Evolutionary conservation across 495 filamentous ascomycete genomes (phyloP), one percentile per base, ranked within the genome.

Genomic region (Neurospora sp.): DNA sequence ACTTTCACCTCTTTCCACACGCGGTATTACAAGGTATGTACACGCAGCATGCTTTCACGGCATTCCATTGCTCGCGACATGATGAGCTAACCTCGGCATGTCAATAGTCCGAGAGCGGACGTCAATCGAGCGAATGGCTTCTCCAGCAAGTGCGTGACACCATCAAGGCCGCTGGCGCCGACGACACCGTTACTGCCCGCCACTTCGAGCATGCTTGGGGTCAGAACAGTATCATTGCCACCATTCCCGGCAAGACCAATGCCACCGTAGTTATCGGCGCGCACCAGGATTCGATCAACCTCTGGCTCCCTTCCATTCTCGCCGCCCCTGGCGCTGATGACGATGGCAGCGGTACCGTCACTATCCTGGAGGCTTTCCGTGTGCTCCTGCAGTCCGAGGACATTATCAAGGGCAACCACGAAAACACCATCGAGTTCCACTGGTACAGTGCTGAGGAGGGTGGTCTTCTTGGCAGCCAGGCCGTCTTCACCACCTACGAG

Each of bases 361-460:
- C 86, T 48, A 89, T 90, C 74, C 81, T 91, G 42, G 88, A 90
- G 77, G 87, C 89, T 18, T 84, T 91, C 79, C 84, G 88, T 22
- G 82, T 88, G 40, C 82, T 92, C 2, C 83, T 91, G 27, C 82
- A 82, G 68, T 85, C 84, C 9, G 70, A 84, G 44, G 83, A 83
- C 31, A 80, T 88, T 70, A 73, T 85, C 71, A 79, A 82, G 16
- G 90, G 90, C 72, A 85, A 88, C 69, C 86, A 84, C 38, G 78
- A 86, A 65, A 98, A 98, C 82, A 99, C 96, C 0, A 82, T 99
- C 75, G 96, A 99, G 83, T 99, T 99, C 81, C 95, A 98, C 82
- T 99, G 95, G 94, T 99, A 97, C 85, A 92, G 90, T 40, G 96
- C 96, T 3, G 96, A 99, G 81, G 96, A 98, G 81, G 95, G 93